A percentile compares a stretch with the other conserved stretches of the same genome.
These are phyloP conservation scores for Harringtonia aguacate DNA, from an alignment of 2,329 filamentous ascomycete species.

Conservation along the genomic window DNA sequence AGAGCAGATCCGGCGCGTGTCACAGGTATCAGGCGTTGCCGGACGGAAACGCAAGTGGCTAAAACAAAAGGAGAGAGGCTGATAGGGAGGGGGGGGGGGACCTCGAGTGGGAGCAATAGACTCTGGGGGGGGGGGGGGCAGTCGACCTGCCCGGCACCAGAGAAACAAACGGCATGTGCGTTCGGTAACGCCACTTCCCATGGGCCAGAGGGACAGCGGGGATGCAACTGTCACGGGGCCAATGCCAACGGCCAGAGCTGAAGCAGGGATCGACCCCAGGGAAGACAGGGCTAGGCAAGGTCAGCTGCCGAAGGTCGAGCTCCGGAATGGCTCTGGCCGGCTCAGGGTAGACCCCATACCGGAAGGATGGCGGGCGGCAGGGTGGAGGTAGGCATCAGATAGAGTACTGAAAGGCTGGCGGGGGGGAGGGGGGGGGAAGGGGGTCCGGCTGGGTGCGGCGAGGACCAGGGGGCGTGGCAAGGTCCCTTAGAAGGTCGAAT, in stretches of 20 bases:
- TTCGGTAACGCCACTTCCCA: too few relatives aligned
- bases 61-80: slow-evolving; percentile 16
- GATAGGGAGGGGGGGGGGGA: background rate
- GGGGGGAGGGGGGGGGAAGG: background rate
- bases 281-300: background rate
- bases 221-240: background rate
- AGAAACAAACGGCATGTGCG: background rate
- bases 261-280: background rate
- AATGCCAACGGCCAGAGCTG: slow-evolving; percentile 1
- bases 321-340: slow-evolving; percentile 5
- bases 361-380: background rate
- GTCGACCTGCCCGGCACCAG: background rate
- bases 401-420: background rate
- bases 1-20: slow-evolving; percentile 29
- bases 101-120: background rate
- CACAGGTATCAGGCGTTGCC: slow-evolving; percentile 22
- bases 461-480: too few relatives aligned
- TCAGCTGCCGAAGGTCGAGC: background rate
- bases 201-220: too few relatives aligned
- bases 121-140: too few relatives aligned
- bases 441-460: too few relatives aligned
- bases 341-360: background rate
- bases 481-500: background rate
- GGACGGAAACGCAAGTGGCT: slow-evolving; percentile 18
- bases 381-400: background rate